Conservation (phyloP, 1,284 basidiomycete genomes). For the Ustilago cynodontis region DNA sequence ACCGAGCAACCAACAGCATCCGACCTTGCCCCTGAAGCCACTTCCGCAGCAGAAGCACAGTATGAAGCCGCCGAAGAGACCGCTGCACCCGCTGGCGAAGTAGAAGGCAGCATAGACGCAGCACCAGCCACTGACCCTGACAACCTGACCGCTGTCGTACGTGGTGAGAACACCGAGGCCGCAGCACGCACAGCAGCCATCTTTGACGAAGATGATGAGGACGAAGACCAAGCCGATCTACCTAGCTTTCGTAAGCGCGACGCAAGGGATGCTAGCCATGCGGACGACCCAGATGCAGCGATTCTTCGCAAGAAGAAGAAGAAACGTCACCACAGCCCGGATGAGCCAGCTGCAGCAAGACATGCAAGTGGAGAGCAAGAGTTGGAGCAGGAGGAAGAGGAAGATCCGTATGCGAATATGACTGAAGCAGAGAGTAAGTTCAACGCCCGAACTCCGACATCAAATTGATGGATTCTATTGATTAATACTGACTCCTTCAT, state of each 20-base stretch:
- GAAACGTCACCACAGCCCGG: slow-evolving; percentile 45
- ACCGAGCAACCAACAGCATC: not conserved
- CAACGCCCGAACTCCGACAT: too few relatives aligned
- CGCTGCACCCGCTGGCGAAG: slow-evolving; percentile 13
- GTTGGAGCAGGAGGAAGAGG: slow-evolving; percentile 31
- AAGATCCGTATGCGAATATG: slow-evolving; percentile 44
- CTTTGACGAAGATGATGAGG: slow-evolving; percentile 50
- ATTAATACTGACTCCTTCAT: not conserved
- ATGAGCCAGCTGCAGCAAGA: slow-evolving; percentile 12
- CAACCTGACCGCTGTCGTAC: slow-evolving; percentile 25
- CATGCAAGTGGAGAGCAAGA: slow-evolving; percentile 7
- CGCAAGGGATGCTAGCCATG: slow-evolving; percentile 11
- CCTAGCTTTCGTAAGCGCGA: slow-evolving; percentile 47
- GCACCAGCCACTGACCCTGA: slow-evolving; percentile 26
- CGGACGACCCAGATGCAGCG: slow-evolving; percentile 31
- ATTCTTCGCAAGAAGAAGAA: slow-evolving; percentile 53
- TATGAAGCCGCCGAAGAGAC: slow-evolving; percentile 1
- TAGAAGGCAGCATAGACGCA: slow-evolving; percentile 22
- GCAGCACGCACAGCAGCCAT: slow-evolving; percentile 39
- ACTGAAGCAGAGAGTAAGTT: slow-evolving; percentile 48
- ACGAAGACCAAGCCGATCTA: slow-evolving; percentile 22
- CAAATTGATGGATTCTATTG: not conserved
- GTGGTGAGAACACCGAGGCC: slow-evolving; percentile 33
- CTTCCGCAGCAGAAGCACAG: slow-evolving; percentile 9
- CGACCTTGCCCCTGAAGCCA: slow-evolving; percentile 1